Conservation (phyloP, 2,329 filamentous ascomycete species). For the Beauveria sp. region DNA sequence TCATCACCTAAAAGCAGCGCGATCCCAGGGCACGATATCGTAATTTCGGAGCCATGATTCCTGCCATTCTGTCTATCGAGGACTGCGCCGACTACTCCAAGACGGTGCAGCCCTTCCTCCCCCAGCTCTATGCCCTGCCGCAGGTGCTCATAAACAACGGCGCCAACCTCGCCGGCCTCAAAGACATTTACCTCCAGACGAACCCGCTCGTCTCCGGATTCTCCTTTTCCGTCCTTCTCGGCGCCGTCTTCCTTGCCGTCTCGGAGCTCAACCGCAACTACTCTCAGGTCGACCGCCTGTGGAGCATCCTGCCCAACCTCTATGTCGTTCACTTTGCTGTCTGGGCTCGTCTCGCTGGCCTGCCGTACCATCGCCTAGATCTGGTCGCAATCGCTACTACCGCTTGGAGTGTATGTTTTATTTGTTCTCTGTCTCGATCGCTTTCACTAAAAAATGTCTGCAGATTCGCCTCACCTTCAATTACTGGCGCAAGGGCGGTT, state of each 20-base stretch:
- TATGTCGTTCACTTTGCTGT: constrained; percentile 77
- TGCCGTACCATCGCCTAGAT: constrained; percentile 65
- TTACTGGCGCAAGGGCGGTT: constrained; percentile 94
- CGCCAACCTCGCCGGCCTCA: constrained; percentile 53
- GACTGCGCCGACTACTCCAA: constrained; percentile 72
- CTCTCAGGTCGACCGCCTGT: constrained; percentile 90
- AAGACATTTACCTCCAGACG: constrained; percentile 69
- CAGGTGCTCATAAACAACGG: constrained; percentile 53
- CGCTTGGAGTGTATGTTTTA: constrained; percentile 68
- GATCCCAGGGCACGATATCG: not conserved
- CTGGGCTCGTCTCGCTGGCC: constrained; percentile 71
- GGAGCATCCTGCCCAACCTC: constrained; percentile 81
- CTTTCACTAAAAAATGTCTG: not conserved
- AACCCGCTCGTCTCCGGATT: constrained; percentile 78
- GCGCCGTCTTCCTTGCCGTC: constrained; percentile 61
- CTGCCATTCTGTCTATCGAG: constrained; percentile 58
- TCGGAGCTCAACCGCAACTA: constrained; percentile 90
- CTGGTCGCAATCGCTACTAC: constrained; percentile 61
- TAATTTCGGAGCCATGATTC: constrained; percentile 50
- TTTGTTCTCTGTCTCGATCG: too few species aligned
- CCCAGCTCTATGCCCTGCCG: constrained; percentile 64
- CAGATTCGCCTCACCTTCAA: constrained; percentile 84
- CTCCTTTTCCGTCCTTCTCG: constrained; percentile 63
- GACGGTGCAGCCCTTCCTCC: constrained; percentile 67
- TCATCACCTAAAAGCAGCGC: not conserved